Percentiles rank a stretch among this genome's conserved stretches.
phyloP scores from a whole-genome alignment of 2,329 filamentous ascomycete species.

The Falciphora oryzae region DNA sequence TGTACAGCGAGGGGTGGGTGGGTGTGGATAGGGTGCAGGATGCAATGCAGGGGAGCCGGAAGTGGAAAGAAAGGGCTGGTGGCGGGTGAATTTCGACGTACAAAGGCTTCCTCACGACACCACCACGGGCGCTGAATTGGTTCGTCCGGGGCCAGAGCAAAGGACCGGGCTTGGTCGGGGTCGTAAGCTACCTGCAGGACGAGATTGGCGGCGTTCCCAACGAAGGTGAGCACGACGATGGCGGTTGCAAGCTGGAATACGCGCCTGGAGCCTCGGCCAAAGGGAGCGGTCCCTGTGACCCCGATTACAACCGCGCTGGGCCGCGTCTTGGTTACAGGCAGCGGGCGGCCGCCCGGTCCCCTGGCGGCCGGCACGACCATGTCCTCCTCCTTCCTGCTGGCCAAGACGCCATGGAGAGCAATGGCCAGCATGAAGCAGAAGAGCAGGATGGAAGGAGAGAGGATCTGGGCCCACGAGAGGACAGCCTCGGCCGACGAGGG shows the following conservation, averaged over 20 bases:
- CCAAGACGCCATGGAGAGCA: constrained; percentile 47
- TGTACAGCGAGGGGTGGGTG: neutral
- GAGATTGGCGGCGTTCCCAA: constrained; percentile 68
- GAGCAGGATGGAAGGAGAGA: constrained; percentile 48
- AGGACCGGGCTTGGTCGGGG: constrained; percentile 32
- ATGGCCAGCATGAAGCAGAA: constrained; percentile 44
- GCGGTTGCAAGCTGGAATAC: constrained; percentile 72
- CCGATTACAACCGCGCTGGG: constrained; percentile 4
- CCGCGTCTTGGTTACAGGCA: constrained; percentile 56
- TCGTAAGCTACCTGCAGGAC: constrained; percentile 66
- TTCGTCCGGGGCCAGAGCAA: neutral
- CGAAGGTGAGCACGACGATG: constrained; percentile 66
- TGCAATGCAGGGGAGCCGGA: constrained; percentile 17
- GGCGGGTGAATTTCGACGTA: constrained; percentile 16
- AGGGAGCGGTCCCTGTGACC: constrained; percentile 30
- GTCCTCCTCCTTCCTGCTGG: constrained; percentile 43
- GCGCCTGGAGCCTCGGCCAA: constrained; percentile 61
- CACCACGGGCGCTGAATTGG: constrained; percentile 58
- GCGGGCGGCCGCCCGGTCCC: constrained; percentile 83
- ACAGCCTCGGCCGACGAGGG: constrained; percentile 33
- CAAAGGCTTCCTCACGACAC: constrained; percentile 57
- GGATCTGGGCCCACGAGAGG: constrained; percentile 41
- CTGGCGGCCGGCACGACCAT: constrained; percentile 43
- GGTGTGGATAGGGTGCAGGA: constrained; percentile 10
- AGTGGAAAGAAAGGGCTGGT: neutral